Percentiles rank a stretch among this genome's conserved stretches.
Evolutionary conservation across 768 basidiomycete genomes (phyloP).

Genomic region (Boletus sensibilis): DNA sequence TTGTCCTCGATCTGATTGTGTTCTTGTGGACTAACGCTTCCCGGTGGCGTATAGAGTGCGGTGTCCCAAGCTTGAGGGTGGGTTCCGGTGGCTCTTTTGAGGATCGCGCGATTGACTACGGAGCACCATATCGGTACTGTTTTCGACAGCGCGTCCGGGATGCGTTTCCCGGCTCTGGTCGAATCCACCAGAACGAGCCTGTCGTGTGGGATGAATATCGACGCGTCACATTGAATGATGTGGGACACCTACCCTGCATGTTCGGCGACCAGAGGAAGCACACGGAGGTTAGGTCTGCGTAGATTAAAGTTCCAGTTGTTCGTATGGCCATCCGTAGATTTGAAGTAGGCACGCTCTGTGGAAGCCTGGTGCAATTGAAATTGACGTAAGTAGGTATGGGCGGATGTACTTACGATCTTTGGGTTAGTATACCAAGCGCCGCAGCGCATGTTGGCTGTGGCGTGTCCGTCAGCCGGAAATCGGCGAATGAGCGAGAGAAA

Average conservation of each 20-base stretch:
- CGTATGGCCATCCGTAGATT: slow-evolving; percentile 87
- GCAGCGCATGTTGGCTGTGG: slow-evolving; percentile 83
- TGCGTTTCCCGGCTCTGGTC: slow-evolving; percentile 87
- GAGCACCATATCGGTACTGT: slow-evolving; percentile 95
- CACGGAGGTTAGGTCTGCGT: slow-evolving; percentile 78
- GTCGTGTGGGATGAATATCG: not conserved
- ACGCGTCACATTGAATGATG: not conserved
- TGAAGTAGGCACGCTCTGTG: slow-evolving; percentile 67
- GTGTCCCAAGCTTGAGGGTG: slow-evolving; percentile 48
- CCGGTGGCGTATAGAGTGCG: slow-evolving; percentile 67
- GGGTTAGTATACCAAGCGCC: slow-evolving; percentile 94
- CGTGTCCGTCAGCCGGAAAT: not conserved
- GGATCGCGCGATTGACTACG: slow-evolving; percentile 71
- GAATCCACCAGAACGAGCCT: slow-evolving; percentile 90
- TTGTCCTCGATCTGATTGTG: slow-evolving; percentile 69
- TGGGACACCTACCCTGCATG: slow-evolving; percentile 51
- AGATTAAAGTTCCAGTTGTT: slow-evolving; percentile 85
- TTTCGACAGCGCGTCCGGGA: slow-evolving; percentile 92
- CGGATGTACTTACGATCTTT: slow-evolving; percentile 42
- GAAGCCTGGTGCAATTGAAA: slow-evolving; percentile 7
- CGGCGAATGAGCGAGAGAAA: slow-evolving; percentile 11
- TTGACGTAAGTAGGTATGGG: not conserved
- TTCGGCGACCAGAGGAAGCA: slow-evolving; percentile 56
- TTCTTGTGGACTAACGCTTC: slow-evolving; percentile 70
- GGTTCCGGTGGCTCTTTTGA: slow-evolving; percentile 8